Percentiles rank a stretch among this genome's conserved stretches.
These are phyloP conservation scores for Oryza longistaminata DNA, from an alignment of 176 grass and related monocot genomes.

Conservation along the genomic window DNA sequence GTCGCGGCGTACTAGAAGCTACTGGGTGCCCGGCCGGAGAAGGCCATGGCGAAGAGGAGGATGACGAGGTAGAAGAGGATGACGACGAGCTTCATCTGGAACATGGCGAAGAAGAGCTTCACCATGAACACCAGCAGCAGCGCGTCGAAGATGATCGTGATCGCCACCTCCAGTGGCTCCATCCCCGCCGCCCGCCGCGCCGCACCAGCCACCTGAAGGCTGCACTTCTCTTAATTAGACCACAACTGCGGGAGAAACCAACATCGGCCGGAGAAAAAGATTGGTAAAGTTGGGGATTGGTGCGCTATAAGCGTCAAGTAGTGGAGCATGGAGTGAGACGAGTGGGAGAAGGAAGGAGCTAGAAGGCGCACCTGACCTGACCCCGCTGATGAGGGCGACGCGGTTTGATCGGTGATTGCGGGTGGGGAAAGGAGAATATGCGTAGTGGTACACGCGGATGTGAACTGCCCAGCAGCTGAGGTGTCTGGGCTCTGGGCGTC, in stretches of 20 bases:
- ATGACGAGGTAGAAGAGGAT: constrained; percentile 65
- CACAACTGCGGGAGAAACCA: neutral
- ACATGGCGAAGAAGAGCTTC: constrained; percentile 77
- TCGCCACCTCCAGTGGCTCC: constrained; percentile 64
- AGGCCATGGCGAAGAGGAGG: constrained; percentile 65
- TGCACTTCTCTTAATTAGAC: neutral
- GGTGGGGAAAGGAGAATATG: constrained; percentile 17
- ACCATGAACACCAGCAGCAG: constrained; percentile 77
- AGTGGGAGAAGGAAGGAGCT: neutral
- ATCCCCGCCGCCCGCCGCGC: neutral
- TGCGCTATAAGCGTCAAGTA: neutral
- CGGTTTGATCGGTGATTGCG: constrained; percentile 17
- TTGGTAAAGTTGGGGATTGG: constrained; percentile 17
- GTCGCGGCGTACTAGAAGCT: constrained; percentile 31
- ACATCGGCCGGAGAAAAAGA: neutral
- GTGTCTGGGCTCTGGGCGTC: constrained; percentile 17
- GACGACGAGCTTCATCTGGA: constrained; percentile 68
- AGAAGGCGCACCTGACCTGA: constrained; percentile 37
- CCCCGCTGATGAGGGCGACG: constrained; percentile 33
- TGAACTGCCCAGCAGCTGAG: constrained; percentile 16
- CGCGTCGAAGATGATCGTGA: constrained; percentile 56
- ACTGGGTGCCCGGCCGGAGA: constrained; percentile 47
- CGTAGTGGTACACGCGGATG: neutral
- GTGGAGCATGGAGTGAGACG: neutral
- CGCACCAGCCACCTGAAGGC: neutral